phyloP scores from a whole-genome alignment of 75 land plant species.

The Picea sitchensis region DNA sequence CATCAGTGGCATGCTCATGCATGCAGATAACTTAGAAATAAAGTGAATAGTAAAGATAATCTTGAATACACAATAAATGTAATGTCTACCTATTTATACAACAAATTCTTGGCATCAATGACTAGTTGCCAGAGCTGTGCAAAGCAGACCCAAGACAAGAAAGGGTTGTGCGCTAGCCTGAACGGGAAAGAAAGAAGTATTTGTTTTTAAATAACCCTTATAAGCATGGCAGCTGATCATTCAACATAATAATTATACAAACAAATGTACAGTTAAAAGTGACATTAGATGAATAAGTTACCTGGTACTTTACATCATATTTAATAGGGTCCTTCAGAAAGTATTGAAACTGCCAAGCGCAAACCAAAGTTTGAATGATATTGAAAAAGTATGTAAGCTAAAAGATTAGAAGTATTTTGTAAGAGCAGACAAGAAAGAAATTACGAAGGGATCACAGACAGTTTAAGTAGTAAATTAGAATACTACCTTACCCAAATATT shows the following conservation, averaged over 20 bases:
- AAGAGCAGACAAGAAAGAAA: neutral
- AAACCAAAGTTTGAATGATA: neutral
- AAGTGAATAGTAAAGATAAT: neutral
- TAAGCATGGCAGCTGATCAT: neutral
- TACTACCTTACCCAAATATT: neutral
- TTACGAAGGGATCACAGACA: neutral
- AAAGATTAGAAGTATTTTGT: neutral
- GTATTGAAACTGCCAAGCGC: constrained; percentile 66
- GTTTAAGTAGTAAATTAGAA: neutral
- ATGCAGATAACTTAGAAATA: neutral
- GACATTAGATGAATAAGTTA: constrained; percentile 11
- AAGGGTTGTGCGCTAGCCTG: constrained; percentile 99
- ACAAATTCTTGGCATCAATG: constrained; percentile 35
- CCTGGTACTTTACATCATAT: constrained; percentile 97
- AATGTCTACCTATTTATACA: neutral
- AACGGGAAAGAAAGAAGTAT: neutral
- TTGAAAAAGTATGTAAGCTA: too few relatives aligned
- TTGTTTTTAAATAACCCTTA: neutral
- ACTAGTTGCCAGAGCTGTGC: constrained; percentile 90
- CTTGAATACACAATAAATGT: neutral
- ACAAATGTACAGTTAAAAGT: neutral
- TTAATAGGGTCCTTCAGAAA: constrained; percentile 90
- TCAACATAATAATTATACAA: neutral
- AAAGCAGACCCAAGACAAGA: constrained; percentile 78
- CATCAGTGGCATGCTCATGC: neutral